Evolutionary conservation across 2,329 filamentous ascomycete genomes (phyloP), one percentile per base, ranked within the genome.

Genomic region (Cryphonectria naterciae): DNA sequence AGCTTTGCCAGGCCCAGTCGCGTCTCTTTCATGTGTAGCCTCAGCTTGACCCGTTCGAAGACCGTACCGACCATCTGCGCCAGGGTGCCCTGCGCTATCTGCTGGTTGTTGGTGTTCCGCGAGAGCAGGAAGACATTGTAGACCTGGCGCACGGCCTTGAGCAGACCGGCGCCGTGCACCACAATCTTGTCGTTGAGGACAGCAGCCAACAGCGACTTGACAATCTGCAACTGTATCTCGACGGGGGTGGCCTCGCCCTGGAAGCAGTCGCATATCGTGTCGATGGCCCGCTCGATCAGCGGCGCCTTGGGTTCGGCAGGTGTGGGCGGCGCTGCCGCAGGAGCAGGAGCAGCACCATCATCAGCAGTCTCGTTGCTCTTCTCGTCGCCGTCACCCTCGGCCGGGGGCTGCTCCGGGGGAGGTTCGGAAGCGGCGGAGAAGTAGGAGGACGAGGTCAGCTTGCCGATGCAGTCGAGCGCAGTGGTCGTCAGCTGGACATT

Each of bases 21-120:
- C 49, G 92, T 86, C 78, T 98, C 95, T 80, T 97, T 98, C 84
- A 94, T 90, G 71, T 95, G 91, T 73, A 99, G 83, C 68, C 96
- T 88, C 1, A 89, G 88, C 83, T 96, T 97, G 74, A 99, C 95
- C 73, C 96, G 87, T 81, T 99, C 96, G 77, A 99, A 99, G 3
- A 99, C 96, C 1, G 95, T 98, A 74, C 95, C 95, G 54, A 98
- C 94, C 96, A 99, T 99, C 82, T 99, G 96, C 4, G 95, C 97
- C 77, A 99, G 84, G 4, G 96, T 98, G 2, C 96, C 96, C 80
- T 99, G 97, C 1, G 97, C 97, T 65, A 98, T 93, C 80, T 97
- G 95, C 84, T 99, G 96, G 79, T 98, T 99, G 70, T 94, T 90
- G 74, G 92, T 97, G 74, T 92, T 97, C 79, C 96, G 94, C 75